A percentile compares a stretch with the other conserved stretches of the same genome.
Conservation (phyloP, 192 early-diverging fungal genomes). For the Coemansia sp. region DNA sequence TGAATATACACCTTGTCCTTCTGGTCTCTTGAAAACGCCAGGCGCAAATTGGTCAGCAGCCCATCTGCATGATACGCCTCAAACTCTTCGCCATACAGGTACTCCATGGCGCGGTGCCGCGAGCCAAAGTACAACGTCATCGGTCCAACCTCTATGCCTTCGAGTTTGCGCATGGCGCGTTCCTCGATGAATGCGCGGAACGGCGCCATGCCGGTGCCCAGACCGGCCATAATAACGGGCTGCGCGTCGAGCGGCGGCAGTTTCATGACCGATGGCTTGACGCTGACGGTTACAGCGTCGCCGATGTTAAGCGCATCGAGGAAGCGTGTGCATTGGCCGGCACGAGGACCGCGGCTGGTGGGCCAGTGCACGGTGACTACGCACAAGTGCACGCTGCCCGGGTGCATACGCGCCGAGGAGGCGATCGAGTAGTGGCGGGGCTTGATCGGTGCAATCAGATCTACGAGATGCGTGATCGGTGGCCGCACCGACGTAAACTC, state of each 20-base stretch:
- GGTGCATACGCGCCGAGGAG: slow-evolving; percentile 83
- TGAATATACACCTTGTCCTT: slow-evolving; percentile 95
- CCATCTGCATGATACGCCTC: slow-evolving; percentile 92
- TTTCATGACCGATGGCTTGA: slow-evolving; percentile 98
- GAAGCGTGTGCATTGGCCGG: slow-evolving; percentile 92
- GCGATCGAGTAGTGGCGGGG: slow-evolving; percentile 99
- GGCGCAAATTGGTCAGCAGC: slow-evolving; percentile 79
- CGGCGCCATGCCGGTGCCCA: slow-evolving; percentile 98
- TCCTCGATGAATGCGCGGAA: slow-evolving; percentile 98
- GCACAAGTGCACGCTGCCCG: slow-evolving; percentile 84
- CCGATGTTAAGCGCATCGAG: slow-evolving; percentile 69
- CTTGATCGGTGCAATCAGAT: slow-evolving; percentile 82
- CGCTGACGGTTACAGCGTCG: slow-evolving; percentile 72
- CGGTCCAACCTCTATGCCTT: slow-evolving; percentile 83
- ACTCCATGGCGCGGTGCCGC: slow-evolving; percentile 89
- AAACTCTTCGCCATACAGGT: slow-evolving; percentile 94
- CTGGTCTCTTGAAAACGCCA: slow-evolving; percentile 95
- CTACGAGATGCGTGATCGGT: slow-evolving; percentile 67
- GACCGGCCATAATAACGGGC: slow-evolving; percentile 95
- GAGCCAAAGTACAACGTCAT: slow-evolving; percentile 97
- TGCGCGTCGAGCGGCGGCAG: slow-evolving; percentile 75
- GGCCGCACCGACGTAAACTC: slow-evolving; percentile 84
- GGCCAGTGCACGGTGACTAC: slow-evolving; percentile 92
- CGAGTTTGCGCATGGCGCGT: slow-evolving; percentile 73
- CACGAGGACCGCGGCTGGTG: slow-evolving; percentile 66